Conservation (phyloP, 2,329 filamentous ascomycete species). For the Botrytis elliptica region DNA sequence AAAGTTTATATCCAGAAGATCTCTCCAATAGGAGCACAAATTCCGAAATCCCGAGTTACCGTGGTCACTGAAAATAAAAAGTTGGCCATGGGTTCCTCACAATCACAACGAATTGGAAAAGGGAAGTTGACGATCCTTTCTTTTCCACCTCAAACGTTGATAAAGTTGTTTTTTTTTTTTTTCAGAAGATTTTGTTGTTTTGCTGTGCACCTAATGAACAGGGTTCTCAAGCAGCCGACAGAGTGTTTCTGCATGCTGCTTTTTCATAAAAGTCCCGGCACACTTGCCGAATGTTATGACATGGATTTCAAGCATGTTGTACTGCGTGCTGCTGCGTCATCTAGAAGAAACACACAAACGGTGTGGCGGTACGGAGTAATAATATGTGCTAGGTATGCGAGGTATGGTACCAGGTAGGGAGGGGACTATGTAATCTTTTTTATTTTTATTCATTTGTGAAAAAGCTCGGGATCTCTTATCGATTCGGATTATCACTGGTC, state of each 20-base stretch:
- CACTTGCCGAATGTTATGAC: conserved; percentile 18
- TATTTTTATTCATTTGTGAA: background rate
- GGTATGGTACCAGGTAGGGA: background rate
- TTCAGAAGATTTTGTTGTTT: background rate
- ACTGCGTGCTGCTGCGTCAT: conserved; percentile 21
- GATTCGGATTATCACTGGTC: conserved; percentile 1
- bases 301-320: conserved; percentile 17
- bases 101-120: background rate
- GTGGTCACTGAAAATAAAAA: background rate
- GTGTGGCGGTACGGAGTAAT: conserved; percentile 20
- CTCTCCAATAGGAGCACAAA: conserved; percentile 8
- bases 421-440: background rate
- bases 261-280: conserved; percentile 15
- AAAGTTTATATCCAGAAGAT: background rate
- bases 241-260: conserved; percentile 19
- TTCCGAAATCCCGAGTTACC: conserved; percentile 4
- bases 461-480: background rate
- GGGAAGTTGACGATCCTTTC: conserved; percentile 2
- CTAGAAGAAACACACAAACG: conserved; percentile 16
- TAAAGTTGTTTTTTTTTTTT: background rate
- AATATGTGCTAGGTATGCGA: background rate
- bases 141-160: background rate
- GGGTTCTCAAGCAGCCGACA: conserved; percentile 10
- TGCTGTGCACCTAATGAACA: background rate
- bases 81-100: background rate